Conservation (phyloP, 192 early-diverging fungal species). For the Coemansia sp. region DNA sequence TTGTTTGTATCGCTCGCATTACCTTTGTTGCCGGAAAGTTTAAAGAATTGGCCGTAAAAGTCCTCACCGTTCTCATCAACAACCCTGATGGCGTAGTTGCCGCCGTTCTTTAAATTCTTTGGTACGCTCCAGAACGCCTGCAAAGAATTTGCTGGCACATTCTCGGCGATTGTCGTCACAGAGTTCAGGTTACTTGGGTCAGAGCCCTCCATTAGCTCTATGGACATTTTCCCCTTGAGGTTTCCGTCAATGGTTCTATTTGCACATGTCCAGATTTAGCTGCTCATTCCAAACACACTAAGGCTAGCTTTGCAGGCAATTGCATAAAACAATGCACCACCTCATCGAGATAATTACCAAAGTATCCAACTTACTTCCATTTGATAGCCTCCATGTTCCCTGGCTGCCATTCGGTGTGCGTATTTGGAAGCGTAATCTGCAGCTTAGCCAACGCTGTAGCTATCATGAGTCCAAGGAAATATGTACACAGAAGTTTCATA, state of each 20-base stretch:
- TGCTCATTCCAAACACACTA: neutral
- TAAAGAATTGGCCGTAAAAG: constrained; percentile 52
- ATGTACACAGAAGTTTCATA: constrained; percentile 14
- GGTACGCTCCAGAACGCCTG: constrained; percentile 45
- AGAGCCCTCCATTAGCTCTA: constrained; percentile 53
- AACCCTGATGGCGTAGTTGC: constrained; percentile 48
- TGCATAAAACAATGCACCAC: neutral
- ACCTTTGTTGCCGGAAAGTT: constrained; percentile 26
- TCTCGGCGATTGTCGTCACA: constrained; percentile 50
- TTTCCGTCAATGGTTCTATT: constrained; percentile 30
- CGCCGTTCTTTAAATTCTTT: constrained; percentile 40
- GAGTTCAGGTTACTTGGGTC: constrained; percentile 37
- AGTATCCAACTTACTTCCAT: constrained; percentile 41
- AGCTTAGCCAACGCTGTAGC: constrained; percentile 34
- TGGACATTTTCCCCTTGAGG: constrained; percentile 37
- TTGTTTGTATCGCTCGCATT: constrained; percentile 11
- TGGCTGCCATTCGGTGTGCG: constrained; percentile 48
- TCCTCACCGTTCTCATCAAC: constrained; percentile 50
- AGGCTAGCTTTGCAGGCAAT: neutral
- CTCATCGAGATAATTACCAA: neutral
- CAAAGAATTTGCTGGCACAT: constrained; percentile 33
- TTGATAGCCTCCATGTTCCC: constrained; percentile 35
- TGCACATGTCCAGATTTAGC: neutral
- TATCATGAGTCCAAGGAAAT: constrained; percentile 19
- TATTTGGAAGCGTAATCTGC: constrained; percentile 47